Evolutionary conservation across 805 yeast species (phyloP).

Genomic region (Phaffomyces antillensis): DNA sequence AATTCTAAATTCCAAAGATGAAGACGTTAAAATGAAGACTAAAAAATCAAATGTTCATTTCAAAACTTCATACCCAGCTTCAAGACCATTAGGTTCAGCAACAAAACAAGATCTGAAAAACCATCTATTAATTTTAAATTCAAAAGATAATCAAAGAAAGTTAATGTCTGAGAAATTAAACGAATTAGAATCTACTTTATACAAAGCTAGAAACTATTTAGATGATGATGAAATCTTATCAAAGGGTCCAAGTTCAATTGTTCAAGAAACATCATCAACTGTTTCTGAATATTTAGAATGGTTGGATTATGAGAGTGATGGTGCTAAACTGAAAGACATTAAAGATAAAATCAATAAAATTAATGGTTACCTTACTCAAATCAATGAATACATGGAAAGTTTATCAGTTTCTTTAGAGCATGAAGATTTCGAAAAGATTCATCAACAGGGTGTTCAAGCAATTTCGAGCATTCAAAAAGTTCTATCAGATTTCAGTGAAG

Average conservation of each 20-base stretch:
- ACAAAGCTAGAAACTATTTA: constrained; percentile 54
- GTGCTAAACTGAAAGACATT: constrained; percentile 35
- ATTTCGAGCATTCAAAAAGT: constrained; percentile 37
- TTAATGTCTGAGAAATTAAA: constrained; percentile 56
- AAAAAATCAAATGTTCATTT: constrained; percentile 17
- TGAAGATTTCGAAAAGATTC: constrained; percentile 36
- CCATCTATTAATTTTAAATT: constrained; percentile 46
- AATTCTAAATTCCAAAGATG: constrained; percentile 14
- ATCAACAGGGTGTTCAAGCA: constrained; percentile 35
- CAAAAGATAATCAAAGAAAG: constrained; percentile 47
- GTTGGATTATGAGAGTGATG: constrained; percentile 68
- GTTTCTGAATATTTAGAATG: constrained; percentile 58
- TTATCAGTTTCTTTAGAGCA: constrained; percentile 39
- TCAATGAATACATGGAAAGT: constrained; percentile 35
- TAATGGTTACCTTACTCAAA: constrained; percentile 22
- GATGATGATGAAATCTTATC: constrained; percentile 43
- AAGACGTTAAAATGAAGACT: constrained; percentile 17
- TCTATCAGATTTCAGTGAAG: constrained; percentile 38
- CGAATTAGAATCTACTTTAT: constrained; percentile 64
- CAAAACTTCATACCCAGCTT: constrained; percentile 30
- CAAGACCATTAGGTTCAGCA: constrained; percentile 42
- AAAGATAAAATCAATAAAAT: constrained; percentile 25
- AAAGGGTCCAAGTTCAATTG: constrained; percentile 33
- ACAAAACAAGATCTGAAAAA: constrained; percentile 38
- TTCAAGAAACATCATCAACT: constrained; percentile 29